Percentiles rank a stretch among this genome's conserved stretches.
Evolutionary conservation across 2,329 filamentous ascomycete genomes (phyloP).

Genomic region (Zymoseptoria crescenta): DNA sequence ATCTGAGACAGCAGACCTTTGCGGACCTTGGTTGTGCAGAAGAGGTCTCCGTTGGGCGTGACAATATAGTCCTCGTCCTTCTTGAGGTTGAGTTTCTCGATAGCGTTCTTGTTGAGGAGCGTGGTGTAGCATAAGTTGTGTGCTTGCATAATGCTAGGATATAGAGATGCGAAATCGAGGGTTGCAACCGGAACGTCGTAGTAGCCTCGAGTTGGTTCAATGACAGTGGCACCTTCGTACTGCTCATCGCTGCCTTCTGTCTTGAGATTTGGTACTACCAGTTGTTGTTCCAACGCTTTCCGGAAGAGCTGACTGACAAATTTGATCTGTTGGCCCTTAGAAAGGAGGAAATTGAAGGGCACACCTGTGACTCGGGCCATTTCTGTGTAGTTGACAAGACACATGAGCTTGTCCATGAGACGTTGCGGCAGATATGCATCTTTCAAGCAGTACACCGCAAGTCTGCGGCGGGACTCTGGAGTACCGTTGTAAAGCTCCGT

Average conservation of each 20-base stretch:
- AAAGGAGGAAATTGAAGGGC: slow-evolving; percentile 87
- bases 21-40: slow-evolving; percentile 77
- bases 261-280: slow-evolving; percentile 84
- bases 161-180: slow-evolving; percentile 96
- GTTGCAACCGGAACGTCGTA: slow-evolving; percentile 94
- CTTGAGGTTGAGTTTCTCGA: slow-evolving; percentile 67
- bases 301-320: slow-evolving; percentile 96
- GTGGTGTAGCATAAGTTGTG: slow-evolving; percentile 99
- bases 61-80: slow-evolving; percentile 95
- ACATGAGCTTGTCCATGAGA: slow-evolving; percentile 95
- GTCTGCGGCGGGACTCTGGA: slow-evolving; percentile 77
- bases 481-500: slow-evolving; percentile 97
- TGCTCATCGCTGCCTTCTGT: slow-evolving; percentile 69
- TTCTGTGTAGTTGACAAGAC: slow-evolving; percentile 97
- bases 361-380: slow-evolving; percentile 99
- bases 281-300: slow-evolving; percentile 84
- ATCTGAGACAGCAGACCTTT: slow-evolving; percentile 93
- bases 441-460: slow-evolving; percentile 94
- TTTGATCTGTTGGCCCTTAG: slow-evolving; percentile 91
- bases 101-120: slow-evolving; percentile 66
- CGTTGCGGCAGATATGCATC: slow-evolving; percentile 93
- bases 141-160: slow-evolving; percentile 97
- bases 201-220: slow-evolving; percentile 87
- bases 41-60: slow-evolving; percentile 89
- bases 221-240: slow-evolving; percentile 96